Evolutionary conservation across 371 early-diverging fungal genomes (phyloP), one percentile per base, ranked within the genome.

Genomic region (Mortierella sp.): DNA sequence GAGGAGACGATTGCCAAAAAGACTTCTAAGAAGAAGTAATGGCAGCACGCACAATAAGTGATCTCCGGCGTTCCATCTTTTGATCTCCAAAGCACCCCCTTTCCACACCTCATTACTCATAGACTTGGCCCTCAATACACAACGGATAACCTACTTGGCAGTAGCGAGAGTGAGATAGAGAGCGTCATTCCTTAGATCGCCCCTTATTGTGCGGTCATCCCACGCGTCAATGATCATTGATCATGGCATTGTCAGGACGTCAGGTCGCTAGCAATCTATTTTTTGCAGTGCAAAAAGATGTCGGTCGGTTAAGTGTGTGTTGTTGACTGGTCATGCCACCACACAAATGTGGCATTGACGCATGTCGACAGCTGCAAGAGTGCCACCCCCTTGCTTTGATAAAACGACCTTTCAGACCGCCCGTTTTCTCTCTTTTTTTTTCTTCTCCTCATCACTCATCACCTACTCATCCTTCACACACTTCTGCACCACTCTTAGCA

Each of bases 1-100:
- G 96, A 96, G 71, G 97, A 98, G 84, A 96, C 96, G 6, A 97
- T 98, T 80, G 92, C 90, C 80, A 95, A 96, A 90, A 98, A 97
- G 92, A 93, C 91, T 54, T 92, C 91, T 76, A 96, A 96, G 86
- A 95, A 94, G 86, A 95, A 95, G 85, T 95, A 92, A 80, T 10
- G 34, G 34, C 34, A 34, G 34, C 27, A 42, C 7, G 41, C 12
- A 42, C 21, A 41, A 8, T 3, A 10, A 8, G 8, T 28, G 19
- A 24, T 57, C 31, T 18, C 3, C 49, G n/a, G 5, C 45, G 45
- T 45, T 21, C 5, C 16, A 16, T 16, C 41, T 16, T 41, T 48
- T 48, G 18, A 18, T 48, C 48, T 10, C 34, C 34, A 34, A 4
- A 34, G 34, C 34, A 34, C 7, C 34, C 4, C 10, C 34, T 34